Conservation (phyloP, 1,284 basidiomycete genomes). For the Xanthoconium separans region DNA sequence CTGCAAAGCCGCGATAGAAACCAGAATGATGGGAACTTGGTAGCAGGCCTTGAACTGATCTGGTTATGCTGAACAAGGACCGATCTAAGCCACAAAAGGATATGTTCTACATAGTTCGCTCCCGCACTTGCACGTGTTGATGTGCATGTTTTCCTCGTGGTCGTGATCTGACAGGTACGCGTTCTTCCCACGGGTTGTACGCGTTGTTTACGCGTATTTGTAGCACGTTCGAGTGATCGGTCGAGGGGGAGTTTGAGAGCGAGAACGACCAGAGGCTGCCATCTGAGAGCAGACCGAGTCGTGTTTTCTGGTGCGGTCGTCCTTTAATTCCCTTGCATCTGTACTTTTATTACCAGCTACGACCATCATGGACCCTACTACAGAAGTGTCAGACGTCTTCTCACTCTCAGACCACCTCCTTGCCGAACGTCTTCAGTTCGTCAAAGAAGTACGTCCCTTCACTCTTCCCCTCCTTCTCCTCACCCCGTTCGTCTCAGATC, state of each 20-base stretch:
- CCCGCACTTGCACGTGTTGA: constrained; percentile 9
- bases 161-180: constrained; percentile 13
- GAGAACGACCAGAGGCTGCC: background rate
- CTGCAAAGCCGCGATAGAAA: no score
- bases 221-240: constrained; percentile 28
- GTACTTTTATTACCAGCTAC: constrained; percentile 29
- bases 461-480: constrained; percentile 1
- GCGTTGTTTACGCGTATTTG: constrained; percentile 38
- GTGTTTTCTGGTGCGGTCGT: background rate
- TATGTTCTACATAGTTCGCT: no score
- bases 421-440: constrained; percentile 67
- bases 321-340: constrained; percentile 1
- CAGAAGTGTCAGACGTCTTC: constrained; percentile 46
- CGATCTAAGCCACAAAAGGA: no score
- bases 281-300: constrained; percentile 1
- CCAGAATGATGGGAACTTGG: no score
- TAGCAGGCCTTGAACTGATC: no score
- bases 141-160: constrained; percentile 13
- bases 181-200: constrained; percentile 30
- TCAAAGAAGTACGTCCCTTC: constrained; percentile 59
- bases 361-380: constrained; percentile 32
- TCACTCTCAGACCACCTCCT: constrained; percentile 62
- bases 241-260: background rate
- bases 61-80: no score
- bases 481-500: constrained; percentile 46